Conservation (phyloP, 441 rosid species). For the Hura crepitans region DNA sequence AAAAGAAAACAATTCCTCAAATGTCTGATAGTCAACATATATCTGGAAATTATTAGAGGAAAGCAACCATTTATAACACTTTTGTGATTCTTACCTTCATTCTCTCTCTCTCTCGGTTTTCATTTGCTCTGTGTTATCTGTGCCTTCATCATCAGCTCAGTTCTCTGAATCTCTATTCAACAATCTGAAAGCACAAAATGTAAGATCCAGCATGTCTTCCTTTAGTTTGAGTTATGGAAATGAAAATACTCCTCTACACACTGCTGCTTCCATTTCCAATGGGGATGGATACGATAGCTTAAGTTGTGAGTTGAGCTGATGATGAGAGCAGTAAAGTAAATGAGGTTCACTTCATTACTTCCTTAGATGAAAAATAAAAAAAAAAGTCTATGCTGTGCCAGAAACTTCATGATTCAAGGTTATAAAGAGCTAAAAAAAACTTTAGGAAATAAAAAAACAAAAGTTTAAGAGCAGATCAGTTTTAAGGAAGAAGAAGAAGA, state of each 20-base stretch:
- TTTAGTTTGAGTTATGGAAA: constrained; percentile 44
- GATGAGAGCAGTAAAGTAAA: too few species aligned
- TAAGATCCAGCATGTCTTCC: constrained; percentile 49
- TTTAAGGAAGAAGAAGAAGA: too few species aligned
- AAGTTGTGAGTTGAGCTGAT: too few species aligned
- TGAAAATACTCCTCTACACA: constrained; percentile 38
- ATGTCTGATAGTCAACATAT: neutral
- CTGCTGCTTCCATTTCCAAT: constrained; percentile 44
- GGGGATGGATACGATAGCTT: constrained; percentile 80
- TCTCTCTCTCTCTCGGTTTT: neutral
- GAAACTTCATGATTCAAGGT: too few species aligned
- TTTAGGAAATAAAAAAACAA: too few species aligned
- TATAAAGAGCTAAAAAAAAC: too few species aligned
- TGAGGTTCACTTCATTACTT: too few species aligned
- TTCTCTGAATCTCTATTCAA: constrained; percentile 17
- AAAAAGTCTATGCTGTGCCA: too few species aligned
- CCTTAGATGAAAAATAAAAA: too few species aligned
- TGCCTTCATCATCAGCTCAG: neutral
- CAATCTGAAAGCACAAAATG: constrained; percentile 45
- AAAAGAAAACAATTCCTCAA: too few species aligned
- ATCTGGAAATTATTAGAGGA: neutral
- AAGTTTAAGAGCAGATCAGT: too few species aligned
- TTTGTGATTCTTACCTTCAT: constrained; percentile 18
- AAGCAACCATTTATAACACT: constrained; percentile 16
- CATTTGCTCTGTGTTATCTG: neutral